Base-by-base conservation (phyloP, 441 rosid species). In the Adansonia madagascariensis region DNA sequence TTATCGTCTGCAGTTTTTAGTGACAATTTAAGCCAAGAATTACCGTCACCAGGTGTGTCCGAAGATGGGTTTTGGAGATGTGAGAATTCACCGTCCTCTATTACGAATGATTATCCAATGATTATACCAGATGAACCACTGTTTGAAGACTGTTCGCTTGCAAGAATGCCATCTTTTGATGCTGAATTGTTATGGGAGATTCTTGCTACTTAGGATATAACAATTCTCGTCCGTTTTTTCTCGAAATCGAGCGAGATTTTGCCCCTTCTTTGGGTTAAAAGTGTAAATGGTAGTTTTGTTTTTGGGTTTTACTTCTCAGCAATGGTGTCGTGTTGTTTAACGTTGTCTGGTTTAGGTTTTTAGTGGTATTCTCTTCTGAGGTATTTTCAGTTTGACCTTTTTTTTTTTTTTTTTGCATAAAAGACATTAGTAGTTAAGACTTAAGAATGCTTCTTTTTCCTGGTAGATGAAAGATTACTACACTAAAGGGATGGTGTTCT, bases 141-240 rank as follows among this genome's bases (percentile, higher is more conserved):
- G 12, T 78, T 83, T 73, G 94, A 88, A 64, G 92, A 85, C 61
- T 91, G 89, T 43, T 90, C 89, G 14, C 91, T 96, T 0, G 91
- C 91, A 59, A 91, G 92, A 79, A 84, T 96, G 93, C 98, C 98
- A 0, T 94, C 99, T 39, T 94, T 82, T 52, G 99, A 96, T 77
- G 92, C 97, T 1, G 98, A 96, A 71, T 87, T 92, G 83, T 88
- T 94, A 6, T 96, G 99, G 99, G 93, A 92, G 73, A 95, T 94
- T 83, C 94, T 95, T 73, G 97, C 97, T 15, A 95, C 80, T 78
- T 94, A 81, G 84, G 74, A 76, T 39, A 76, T 39, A 4, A 22
- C 2, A 43, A 71, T 57, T 79, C 49, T 35, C 43, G 46, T 62
- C 3, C 18, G 57, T 60, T 60, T 60, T 80, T 46, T 22, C 49